phyloP scores from a whole-genome alignment of 805 yeast species.

The Sugiyamaella americana region DNA sequence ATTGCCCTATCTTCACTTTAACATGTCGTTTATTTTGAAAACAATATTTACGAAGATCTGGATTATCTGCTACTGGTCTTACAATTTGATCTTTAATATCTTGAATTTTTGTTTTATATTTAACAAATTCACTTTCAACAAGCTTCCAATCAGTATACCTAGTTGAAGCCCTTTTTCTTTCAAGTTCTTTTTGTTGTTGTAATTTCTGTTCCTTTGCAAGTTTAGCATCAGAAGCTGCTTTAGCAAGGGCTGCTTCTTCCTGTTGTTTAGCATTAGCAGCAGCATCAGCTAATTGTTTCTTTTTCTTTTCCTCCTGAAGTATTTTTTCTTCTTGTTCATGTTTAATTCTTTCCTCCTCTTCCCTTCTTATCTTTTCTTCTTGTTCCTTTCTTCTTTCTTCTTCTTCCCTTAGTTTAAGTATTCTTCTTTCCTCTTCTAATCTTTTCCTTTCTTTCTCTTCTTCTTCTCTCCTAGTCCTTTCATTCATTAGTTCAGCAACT shows the following conservation, averaged over 20 bases:
- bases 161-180: no score
- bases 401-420: slow-evolving; percentile 16
- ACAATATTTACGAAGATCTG: slow-evolving; percentile 47
- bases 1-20: slow-evolving; percentile 87
- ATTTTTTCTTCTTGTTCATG: slow-evolving; percentile 11
- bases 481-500: slow-evolving; percentile 4
- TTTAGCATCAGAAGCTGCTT: slow-evolving; percentile 22
- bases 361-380: slow-evolving; percentile 6
- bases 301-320: slow-evolving; percentile 14
- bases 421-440: slow-evolving; percentile 16
- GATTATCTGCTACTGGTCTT: slow-evolving; percentile 47
- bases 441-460: slow-evolving; percentile 3
- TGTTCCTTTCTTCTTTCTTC: slow-evolving; percentile 2
- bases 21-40: slow-evolving; percentile 64
- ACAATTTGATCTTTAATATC: slow-evolving; percentile 58
- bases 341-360: slow-evolving; percentile 10
- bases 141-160: slow-evolving; percentile 24
- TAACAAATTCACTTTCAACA: slow-evolving; percentile 25
- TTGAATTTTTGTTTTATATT: slow-evolving; percentile 29
- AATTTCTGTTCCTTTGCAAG: slow-evolving; percentile 24
- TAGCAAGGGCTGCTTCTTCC: slow-evolving; percentile 21
- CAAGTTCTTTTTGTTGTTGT: slow-evolving; percentile 23
- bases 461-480: slow-evolving; percentile 8
- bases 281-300: slow-evolving; percentile 5
- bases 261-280: slow-evolving; percentile 22